Base-by-base conservation (phyloP, 1,284 basidiomycete species). In the Boletus mariae region DNA sequence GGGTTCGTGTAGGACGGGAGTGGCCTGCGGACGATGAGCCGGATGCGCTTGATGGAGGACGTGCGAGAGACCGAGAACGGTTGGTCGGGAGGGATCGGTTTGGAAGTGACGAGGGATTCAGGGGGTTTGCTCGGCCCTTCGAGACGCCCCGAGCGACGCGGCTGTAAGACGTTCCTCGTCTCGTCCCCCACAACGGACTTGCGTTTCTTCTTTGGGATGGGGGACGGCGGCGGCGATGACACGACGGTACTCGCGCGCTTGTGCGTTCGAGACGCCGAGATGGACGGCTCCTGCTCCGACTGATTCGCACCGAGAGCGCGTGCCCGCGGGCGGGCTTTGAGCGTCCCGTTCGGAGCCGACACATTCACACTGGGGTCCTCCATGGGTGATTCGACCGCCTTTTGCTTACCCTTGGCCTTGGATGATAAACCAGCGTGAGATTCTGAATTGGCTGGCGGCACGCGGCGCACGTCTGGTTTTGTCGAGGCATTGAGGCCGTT, bases 21-120 rank as follows among this genome's bases (percentile, higher is more conserved):
- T 7, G 85, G 86, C 25, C 73, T 73, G 34, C 84, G 80, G n/a
- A 88, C 82, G 34, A 90, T 80, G 35, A 92, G 78, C 47, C 79
- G 81, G 47, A 90, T 73, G 47, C 88, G 82, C 62, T 80, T 85
- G 47, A 84, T 72, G 17, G 64, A 61, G 6, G 64, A 56, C n/a
- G 52, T 57, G 29, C 54, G 56, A 2, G 59, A 52, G 13, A 62
- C 32, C 1, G 51, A 52, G 1, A 52, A 53, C 0, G 38, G 32
- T 28, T 60, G 52, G 15, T 31, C 44, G 0, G 25, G 45, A 15
- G 37, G 42, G 4, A 23, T 26, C 23, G 15, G 26, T 44, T 25
- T 25, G 26, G 13, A 11, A 12, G 11, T 15, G 13, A n/a, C 5
- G n/a, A 17, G 7, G 45, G 44, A 13, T 62, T 64, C 2, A 51